Evolutionary conservation across 768 basidiomycete species (phyloP), one percentile per base, ranked within the genome.

Genomic region (Trametes elegans): DNA sequence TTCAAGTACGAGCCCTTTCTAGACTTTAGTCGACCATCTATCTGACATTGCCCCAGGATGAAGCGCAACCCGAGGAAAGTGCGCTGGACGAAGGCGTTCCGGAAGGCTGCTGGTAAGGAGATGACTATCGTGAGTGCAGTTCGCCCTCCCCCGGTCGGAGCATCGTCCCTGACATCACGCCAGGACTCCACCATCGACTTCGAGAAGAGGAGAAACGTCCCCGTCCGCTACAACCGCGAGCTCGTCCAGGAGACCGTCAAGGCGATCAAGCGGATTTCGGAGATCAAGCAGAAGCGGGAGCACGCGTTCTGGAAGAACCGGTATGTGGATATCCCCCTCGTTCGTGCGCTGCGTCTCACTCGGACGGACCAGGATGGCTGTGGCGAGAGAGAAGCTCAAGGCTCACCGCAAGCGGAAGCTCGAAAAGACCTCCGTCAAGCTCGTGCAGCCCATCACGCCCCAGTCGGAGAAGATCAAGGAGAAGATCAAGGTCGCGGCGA

Each of bases 21-120:
- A 9, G 16, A 5, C 49, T n/a, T 31, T 40, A 16, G 21, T 21
- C 11, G 34, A 11, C 42, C 10, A 16, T 18, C 7, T 21, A 28
- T 55, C 43, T 24, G 45, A 28, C 47, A 14, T 23, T 49, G 49
- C 18, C 50, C 39, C 23, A 95, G 93, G 73, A 98, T 98, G 97
- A 98, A 98, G 78, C 89, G 97, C 34, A 99, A 98, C 74, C 97
- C 97, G 40, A 87, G 97, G 57, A 99, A 99, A 74, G 95, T 99
- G 32, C 80, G 92, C 64, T 99, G 97, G 97, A 99, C 97, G 40
- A 99, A 99, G 73, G 97, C 97, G 19, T 99, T 99, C 81, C 83
- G 97, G 61, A 96, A 93, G 73, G 94, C 97, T 18, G 91, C 95
- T 46, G 97, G 97, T 48, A 99, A 98, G 76, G 97, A 99, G 76